phyloP scores from a whole-genome alignment of 75 land plant genomes.

The Azolla pinnata region DNA sequence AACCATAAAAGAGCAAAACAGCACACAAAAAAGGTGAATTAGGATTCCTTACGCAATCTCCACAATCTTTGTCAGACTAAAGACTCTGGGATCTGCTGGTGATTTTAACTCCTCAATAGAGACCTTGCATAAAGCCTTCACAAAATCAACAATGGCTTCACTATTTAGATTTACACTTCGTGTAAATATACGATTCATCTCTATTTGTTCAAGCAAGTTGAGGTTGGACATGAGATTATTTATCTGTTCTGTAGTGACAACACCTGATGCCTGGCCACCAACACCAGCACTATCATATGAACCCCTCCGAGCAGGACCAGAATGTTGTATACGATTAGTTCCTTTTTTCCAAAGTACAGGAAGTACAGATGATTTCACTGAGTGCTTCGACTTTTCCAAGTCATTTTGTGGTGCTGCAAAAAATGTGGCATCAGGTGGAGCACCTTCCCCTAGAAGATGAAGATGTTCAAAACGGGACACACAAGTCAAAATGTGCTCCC shows the following conservation, averaged over 20 bases:
- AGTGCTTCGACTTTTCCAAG: slow-evolving; percentile 59
- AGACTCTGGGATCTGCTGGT: slow-evolving; percentile 89
- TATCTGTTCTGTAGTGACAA: slow-evolving; percentile 84
- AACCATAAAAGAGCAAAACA: not conserved
- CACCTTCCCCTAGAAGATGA: slow-evolving; percentile 96
- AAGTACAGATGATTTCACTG: slow-evolving; percentile 59
- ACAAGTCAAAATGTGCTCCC: slow-evolving; percentile 99
- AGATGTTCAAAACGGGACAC: slow-evolving; percentile 97
- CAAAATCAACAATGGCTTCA: slow-evolving; percentile 93
- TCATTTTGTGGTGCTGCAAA: slow-evolving; percentile 86
- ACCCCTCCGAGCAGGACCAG: slow-evolving; percentile 81
- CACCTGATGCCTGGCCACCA: slow-evolving; percentile 81
- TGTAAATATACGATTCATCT: slow-evolving; percentile 82
- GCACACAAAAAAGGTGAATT: slow-evolving; percentile 1
- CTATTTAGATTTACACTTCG: slow-evolving; percentile 88
- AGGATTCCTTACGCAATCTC: slow-evolving; percentile 76
- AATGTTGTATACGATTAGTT: slow-evolving; percentile 68
- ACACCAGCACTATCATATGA: slow-evolving; percentile 99
- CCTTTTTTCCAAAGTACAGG: slow-evolving; percentile 87
- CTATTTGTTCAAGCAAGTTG: slow-evolving; percentile 93
- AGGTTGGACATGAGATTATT: slow-evolving; percentile 84
- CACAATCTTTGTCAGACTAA: slow-evolving; percentile 96
- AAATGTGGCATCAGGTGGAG: slow-evolving; percentile 98
- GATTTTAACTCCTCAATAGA: slow-evolving; percentile 93
- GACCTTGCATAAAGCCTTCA: slow-evolving; percentile 94